phyloP scores from a whole-genome alignment of 345 rosid species.

The Eucalyptus sp. region DNA sequence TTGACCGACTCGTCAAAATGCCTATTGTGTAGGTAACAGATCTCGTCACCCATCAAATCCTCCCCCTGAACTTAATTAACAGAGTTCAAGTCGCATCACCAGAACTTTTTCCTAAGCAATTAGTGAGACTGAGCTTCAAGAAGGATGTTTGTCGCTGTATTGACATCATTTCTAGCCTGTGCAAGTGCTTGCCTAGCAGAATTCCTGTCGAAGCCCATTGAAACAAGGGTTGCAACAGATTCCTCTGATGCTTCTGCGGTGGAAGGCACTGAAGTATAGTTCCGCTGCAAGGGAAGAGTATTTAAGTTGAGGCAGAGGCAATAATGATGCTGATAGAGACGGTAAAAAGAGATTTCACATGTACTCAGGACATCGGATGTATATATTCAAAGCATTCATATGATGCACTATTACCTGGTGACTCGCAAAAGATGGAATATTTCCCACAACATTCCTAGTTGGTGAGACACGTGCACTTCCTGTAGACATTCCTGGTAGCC shows the following conservation, averaged over 20 bases:
- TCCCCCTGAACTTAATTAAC: background rate
- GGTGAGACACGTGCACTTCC: constrained; percentile 48
- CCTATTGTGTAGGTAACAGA: background rate
- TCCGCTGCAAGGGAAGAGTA: constrained; percentile 34
- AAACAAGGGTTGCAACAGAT: constrained; percentile 55
- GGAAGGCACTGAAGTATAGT: constrained; percentile 20
- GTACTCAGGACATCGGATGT: background rate
- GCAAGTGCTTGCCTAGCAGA: constrained; percentile 88
- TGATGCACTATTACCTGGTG: constrained; percentile 42
- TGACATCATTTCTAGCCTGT: constrained; percentile 77
- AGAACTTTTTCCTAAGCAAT: background rate
- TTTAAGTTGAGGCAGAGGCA: background rate
- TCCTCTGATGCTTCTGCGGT: constrained; percentile 63
- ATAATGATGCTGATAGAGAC: background rate
- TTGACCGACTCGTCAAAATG: background rate
- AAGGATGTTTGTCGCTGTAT: constrained; percentile 89
- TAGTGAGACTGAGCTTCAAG: constrained; percentile 71
- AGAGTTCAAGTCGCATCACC: background rate
- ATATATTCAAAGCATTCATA: background rate
- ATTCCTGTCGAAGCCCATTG: constrained; percentile 91
- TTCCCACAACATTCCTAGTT: constrained; percentile 33
- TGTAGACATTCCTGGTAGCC: constrained; percentile 53
- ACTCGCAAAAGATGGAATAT: constrained; percentile 31
- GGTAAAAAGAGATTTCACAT: background rate
- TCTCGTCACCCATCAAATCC: background rate